These are phyloP conservation scores for Lagenidium giganteum DNA, from an alignment of 352 stramenopile genomes.

Conservation along the genomic window DNA sequence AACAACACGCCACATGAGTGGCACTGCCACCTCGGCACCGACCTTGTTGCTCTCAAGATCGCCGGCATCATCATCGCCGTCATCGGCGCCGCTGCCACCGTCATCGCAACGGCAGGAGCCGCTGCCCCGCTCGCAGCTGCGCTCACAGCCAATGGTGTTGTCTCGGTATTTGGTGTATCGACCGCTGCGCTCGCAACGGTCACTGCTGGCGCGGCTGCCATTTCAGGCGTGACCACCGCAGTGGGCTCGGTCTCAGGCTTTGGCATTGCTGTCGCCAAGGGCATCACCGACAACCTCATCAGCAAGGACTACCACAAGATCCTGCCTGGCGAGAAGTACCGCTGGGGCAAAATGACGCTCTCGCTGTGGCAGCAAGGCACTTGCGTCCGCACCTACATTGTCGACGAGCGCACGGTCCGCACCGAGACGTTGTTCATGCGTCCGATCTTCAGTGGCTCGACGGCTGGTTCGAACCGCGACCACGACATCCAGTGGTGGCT, in stretches of 20 bases:
- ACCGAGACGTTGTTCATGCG: constrained; percentile 45
- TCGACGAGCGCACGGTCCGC: constrained; percentile 27
- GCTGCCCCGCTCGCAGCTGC: constrained; percentile 2
- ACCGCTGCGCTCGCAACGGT: constrained; percentile 8
- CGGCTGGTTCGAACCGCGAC: constrained; percentile 32
- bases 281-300: constrained; percentile 27
- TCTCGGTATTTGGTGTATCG: constrained; percentile 13
- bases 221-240: constrained; percentile 5
- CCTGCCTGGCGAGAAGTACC: constrained; percentile 16
- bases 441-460: constrained; percentile 46
- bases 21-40: constrained; percentile 15
- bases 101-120: constrained; percentile 6
- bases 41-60: constrained; percentile 17
- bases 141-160: constrained; percentile 2
- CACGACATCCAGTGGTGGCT: constrained; percentile 48
- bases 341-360: constrained; percentile 33
- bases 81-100: constrained; percentile 2
- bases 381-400: constrained; percentile 31
- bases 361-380: constrained; percentile 48
- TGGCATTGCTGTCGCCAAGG: constrained; percentile 25
- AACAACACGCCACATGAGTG: constrained; percentile 21
- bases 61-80: constrained; percentile 3
- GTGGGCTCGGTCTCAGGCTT: constrained; percentile 27
- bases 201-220: constrained; percentile 1
- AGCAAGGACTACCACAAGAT: constrained; percentile 27